These are phyloP conservation scores for Candida yuanshanica DNA, from an alignment of 805 yeast species.

Conservation along the genomic window DNA sequence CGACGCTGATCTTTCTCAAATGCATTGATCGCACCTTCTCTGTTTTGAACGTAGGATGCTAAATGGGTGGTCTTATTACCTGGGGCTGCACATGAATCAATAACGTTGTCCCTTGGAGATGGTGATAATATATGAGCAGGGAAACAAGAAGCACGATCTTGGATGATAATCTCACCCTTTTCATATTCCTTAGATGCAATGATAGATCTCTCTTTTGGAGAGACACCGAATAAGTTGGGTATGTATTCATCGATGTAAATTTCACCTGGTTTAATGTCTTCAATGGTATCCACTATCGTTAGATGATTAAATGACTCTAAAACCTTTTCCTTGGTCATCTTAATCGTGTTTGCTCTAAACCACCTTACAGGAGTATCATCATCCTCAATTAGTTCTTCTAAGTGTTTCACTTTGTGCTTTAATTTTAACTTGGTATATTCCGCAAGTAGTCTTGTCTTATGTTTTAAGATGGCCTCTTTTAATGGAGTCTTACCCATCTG, in stretches of 20 bases:
- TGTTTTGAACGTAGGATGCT: slow-evolving; percentile 53
- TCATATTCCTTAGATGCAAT: slow-evolving; percentile 65
- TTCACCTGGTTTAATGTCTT: slow-evolving; percentile 44
- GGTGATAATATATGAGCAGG: slow-evolving; percentile 84
- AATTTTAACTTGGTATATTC: slow-evolving; percentile 76
- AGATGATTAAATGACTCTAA: slow-evolving; percentile 35
- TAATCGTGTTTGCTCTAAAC: slow-evolving; percentile 70
- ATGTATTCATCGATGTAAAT: slow-evolving; percentile 71
- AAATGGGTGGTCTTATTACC: slow-evolving; percentile 96
- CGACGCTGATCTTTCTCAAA: slow-evolving; percentile 82
- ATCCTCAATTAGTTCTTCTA: slow-evolving; percentile 47
- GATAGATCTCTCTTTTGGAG: slow-evolving; percentile 60
- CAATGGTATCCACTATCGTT: slow-evolving; percentile 35
- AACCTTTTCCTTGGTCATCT: slow-evolving; percentile 31
- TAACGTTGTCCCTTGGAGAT: slow-evolving; percentile 51
- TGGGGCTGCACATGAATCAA: slow-evolving; percentile 97
- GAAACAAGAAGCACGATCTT: slow-evolving; percentile 94
- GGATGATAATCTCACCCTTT: slow-evolving; percentile 78
- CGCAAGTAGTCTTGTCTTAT: slow-evolving; percentile 76
- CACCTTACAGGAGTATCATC: slow-evolving; percentile 74
- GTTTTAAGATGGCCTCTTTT: slow-evolving; percentile 72
- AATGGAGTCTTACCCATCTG: slow-evolving; percentile 86
- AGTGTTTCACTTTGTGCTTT: slow-evolving; percentile 55
- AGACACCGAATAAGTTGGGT: slow-evolving; percentile 75
- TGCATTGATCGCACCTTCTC: slow-evolving; percentile 52